phyloP scores from a whole-genome alignment of 2,329 filamentous ascomycete species.

The Cryphonectria parasitica region DNA sequence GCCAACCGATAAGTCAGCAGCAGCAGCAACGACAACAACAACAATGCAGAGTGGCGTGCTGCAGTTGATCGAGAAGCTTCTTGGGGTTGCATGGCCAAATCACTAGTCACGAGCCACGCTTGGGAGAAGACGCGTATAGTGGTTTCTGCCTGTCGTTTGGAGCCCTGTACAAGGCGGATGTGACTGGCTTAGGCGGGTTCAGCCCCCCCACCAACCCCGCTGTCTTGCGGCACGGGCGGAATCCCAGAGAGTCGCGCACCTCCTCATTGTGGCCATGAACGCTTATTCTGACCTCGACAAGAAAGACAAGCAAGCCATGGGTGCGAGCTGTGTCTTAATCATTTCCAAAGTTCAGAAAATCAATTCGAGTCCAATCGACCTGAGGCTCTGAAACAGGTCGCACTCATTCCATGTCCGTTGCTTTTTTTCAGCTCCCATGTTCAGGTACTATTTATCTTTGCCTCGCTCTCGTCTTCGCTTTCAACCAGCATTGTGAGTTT shows the following conservation, averaged over 20 bases:
- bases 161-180: background rate
- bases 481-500: background rate
- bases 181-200: background rate
- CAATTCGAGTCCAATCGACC: background rate
- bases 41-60: slow-evolving; percentile 3
- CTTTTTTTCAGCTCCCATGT: background rate
- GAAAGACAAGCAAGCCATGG: background rate
- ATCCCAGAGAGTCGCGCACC: background rate
- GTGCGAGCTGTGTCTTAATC: background rate
- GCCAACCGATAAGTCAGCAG: slow-evolving; percentile 16
- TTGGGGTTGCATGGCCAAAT: background rate
- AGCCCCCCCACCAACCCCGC: background rate
- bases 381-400: background rate
- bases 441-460: background rate
- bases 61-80: background rate
- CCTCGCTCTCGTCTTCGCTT: background rate
- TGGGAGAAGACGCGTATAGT: slow-evolving; percentile 26
- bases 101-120: slow-evolving; percentile 3
- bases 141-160: slow-evolving; percentile 16
- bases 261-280: background rate
- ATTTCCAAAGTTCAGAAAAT: background rate
- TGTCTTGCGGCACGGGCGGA: background rate
- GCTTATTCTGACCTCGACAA: background rate
- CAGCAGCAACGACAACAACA: background rate
- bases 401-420: background rate